Conservation (phyloP, 371 early-diverging fungal species). For the Mucor sp. region DNA sequence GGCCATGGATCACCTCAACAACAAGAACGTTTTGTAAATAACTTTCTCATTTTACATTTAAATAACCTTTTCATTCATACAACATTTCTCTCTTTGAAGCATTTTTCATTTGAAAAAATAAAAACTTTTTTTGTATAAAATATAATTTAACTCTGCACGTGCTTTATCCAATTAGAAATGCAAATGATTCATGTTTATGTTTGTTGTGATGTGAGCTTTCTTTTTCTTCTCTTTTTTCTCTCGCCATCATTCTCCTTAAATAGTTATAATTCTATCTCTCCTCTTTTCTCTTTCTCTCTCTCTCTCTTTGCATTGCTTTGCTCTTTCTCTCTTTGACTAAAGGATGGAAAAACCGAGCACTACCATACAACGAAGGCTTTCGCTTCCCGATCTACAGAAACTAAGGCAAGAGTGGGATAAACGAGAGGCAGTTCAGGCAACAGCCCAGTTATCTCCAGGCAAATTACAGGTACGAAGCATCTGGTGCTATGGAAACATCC, state of each 20-base stretch:
- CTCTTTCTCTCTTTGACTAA: conserved; percentile 6
- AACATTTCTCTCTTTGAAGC: conserved; percentile 1
- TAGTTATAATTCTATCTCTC: not conserved
- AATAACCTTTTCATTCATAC: conserved; percentile 5
- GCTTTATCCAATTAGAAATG: conserved; percentile 6
- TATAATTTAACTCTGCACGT: not conserved
- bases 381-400: conserved; percentile 42
- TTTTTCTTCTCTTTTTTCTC: not conserved
- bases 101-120: conserved; percentile 3
- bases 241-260: conserved; percentile 1
- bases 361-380: conserved; percentile 20
- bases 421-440: conserved; percentile 28
- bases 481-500: not conserved
- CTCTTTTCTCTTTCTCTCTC: not conserved
- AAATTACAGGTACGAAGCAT: conserved; percentile 34
- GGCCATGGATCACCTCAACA: conserved; percentile 78
- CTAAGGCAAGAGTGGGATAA: conserved; percentile 38
- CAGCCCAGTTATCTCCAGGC: conserved; percentile 17
- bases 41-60: conserved; percentile 1
- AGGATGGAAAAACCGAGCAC: not conserved
- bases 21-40: conserved; percentile 73
- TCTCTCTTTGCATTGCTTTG: not conserved
- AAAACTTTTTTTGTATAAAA: conserved; percentile 4
- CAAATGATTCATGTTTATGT: not conserved
- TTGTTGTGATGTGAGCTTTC: not conserved